Evolutionary conservation across 2,329 filamentous ascomycete species (phyloP), one percentile per base, ranked within the genome.

Genomic region (Chalara sp.): DNA sequence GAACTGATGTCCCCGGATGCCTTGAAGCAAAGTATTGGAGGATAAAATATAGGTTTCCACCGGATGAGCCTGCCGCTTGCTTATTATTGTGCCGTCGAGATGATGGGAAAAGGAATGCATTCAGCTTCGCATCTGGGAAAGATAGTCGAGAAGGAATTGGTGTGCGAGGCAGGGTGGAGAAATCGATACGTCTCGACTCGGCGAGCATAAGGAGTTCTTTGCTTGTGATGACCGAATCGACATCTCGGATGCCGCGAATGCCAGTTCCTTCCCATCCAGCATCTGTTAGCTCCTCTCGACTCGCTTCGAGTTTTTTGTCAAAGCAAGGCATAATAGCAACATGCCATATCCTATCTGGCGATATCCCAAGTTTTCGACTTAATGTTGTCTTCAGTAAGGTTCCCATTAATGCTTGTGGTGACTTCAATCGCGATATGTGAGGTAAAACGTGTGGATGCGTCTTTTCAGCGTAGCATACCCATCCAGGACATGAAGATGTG

Each of bases 401-500:
- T 10, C 93, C 93, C 57, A 88, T 86, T 48, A 99, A 71, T 30
- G 93, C 92, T 68, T 99, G 93, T 11, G 93, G 92, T 5, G 91
- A 96, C 68, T 97, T 99, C 56, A 97, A 77, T 46, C 82, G 82
- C 52, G 91, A 96, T 49, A 99, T 76, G 67, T 99, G 90, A 31
- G 90, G 89, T 46, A 99, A 77, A 50, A 97, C 83, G 63, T 96
- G 86, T 1, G 93, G 90, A 64, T 99, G 93, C 50, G 92, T 97
- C 72, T 99, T 97, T 68, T 99, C 93, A 30, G 92, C 92, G 64
- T 99, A 99, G 71, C 93, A 99, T 50, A 99, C 92, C 91, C 95
- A 99, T 6, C 93, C 93, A 1, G 93, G 93, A 67, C 93, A 99
- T 21, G 89, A 89, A 4, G 91, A 91, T 6, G 91, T 89, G 42